Evolutionary conservation across 441 rosid species (phyloP).

Genomic region (Gossypium lobatum): DNA sequence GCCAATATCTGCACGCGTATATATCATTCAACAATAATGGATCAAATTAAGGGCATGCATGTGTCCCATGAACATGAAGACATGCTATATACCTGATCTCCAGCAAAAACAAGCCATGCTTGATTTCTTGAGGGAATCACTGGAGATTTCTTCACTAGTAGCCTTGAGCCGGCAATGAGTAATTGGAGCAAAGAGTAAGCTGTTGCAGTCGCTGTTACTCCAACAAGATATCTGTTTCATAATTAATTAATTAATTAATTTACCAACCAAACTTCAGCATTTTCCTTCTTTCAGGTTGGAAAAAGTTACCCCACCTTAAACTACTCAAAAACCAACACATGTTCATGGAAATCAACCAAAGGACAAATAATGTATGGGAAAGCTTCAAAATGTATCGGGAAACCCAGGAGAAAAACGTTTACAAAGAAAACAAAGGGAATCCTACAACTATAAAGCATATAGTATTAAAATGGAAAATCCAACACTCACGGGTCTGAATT

Average conservation of each 20-base stretch:
- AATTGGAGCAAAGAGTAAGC: slow-evolving; percentile 55
- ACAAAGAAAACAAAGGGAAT: background rate
- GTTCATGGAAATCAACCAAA: background rate
- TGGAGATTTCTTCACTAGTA: slow-evolving; percentile 43
- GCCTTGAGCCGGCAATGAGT: slow-evolving; percentile 36
- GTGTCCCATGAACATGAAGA: no score
- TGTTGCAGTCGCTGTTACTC: slow-evolving; percentile 50
- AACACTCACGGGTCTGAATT: slow-evolving; percentile 38
- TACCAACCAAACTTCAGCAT: no score
- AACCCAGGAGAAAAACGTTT: background rate
- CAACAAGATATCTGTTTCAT: slow-evolving; percentile 59
- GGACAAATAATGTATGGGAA: background rate
- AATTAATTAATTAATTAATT: no score
- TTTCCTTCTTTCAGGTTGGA: no score
- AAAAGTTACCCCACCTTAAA: no score
- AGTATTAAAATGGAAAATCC: background rate
- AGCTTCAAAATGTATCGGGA: background rate
- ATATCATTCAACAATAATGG: background rate
- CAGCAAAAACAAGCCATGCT: slow-evolving; percentile 64
- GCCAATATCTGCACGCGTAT: slow-evolving; percentile 43
- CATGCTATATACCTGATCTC: slow-evolving; percentile 58
- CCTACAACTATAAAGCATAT: background rate
- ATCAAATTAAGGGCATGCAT: no score
- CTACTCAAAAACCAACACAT: no score
- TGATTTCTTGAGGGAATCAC: slow-evolving; percentile 51